Evolutionary conservation across 306 rosid genomes (phyloP), one percentile per base, ranked within the genome.

Genomic region (Trifolium fragiferum): DNA sequence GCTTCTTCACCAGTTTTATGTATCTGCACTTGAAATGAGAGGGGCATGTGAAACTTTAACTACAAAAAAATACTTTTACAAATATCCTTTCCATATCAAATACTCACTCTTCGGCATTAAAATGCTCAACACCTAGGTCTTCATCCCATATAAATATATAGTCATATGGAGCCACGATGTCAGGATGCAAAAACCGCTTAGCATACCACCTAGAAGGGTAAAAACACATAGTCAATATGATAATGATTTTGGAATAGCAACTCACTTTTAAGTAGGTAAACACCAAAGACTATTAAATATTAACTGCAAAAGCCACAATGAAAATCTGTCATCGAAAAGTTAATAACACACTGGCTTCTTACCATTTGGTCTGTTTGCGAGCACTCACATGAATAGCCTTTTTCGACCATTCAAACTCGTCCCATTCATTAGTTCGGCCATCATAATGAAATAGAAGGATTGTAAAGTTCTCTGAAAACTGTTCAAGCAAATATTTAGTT

Each of bases 111-210:
- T 92, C 98, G 0, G 98, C 93, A 80, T 92, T 72, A 66, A 95
- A 95, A 85, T 95, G 95, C 84, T 95, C 98, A 12, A 95, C 97
- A 35, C 99, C 99, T 12, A 95, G 85, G 87, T 92, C 99, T 83
- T 95, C 98, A 82, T 92, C 99, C 99, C 99, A 95, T 72, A 95
- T 81, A 81, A 95, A 95, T 75, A 95, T 87, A 85, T 95, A 95
- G 84, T 95, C 99, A 54, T 95, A 95, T n/a, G 92, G 85, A n/a
- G 98, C 97, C 66, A 95, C 98, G 73, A 95, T 87, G 83, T 90
- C 96, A 19, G 98, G 99, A 88, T 95, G 99, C 86, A 95, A 80
- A 86, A 95, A 95, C 16, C 98, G 90, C 84, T 95, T 95, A 59
- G 98, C 97, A 76, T 92, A 95, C 99, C 99, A 95, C 99, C 99